These are phyloP conservation scores for Colletotrichum chlorophyti DNA, from an alignment of 2,329 filamentous ascomycete genomes.

Conservation along the genomic window DNA sequence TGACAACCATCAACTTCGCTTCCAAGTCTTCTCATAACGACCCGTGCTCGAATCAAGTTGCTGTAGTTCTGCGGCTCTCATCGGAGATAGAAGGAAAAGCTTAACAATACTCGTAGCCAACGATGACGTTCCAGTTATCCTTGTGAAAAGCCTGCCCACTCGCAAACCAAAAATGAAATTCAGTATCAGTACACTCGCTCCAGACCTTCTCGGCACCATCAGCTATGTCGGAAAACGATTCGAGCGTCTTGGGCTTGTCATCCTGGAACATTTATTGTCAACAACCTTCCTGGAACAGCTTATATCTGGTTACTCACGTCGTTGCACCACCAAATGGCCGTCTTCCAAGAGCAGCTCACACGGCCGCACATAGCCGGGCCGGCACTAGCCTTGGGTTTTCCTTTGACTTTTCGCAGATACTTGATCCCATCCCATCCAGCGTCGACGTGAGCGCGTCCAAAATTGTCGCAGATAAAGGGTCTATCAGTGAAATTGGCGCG, in stretches of 20 bases:
- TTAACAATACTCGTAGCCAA: not conserved
- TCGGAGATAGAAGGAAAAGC: too few relatives aligned
- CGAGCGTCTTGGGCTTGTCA: not conserved
- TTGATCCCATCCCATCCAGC: slow-evolving; percentile 11
- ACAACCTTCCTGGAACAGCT: too few relatives aligned
- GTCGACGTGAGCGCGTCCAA: not conserved
- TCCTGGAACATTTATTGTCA: slow-evolving; percentile 1
- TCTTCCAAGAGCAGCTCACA: slow-evolving; percentile 31
- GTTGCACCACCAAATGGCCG: slow-evolving; percentile 36
- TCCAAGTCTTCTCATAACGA: too few relatives aligned
- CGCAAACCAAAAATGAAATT: not conserved
- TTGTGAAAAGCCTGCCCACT: not conserved
- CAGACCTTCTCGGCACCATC: slow-evolving; percentile 9
- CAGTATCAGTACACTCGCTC: not conserved
- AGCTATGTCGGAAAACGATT: slow-evolving; percentile 4
- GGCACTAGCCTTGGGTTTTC: slow-evolving; percentile 16
- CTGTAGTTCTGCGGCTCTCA: too few relatives aligned
- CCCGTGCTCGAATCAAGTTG: too few relatives aligned
- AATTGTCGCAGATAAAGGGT: not conserved
- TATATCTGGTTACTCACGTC: slow-evolving; percentile 33
- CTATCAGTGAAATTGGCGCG: not conserved
- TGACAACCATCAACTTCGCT: too few relatives aligned
- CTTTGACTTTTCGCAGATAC: not conserved
- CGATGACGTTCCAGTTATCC: not conserved
- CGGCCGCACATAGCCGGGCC: slow-evolving; percentile 30